These are phyloP conservation scores for Coemansia sp. DNA, from an alignment of 192 early-diverging fungal genomes.

Conservation along the genomic window DNA sequence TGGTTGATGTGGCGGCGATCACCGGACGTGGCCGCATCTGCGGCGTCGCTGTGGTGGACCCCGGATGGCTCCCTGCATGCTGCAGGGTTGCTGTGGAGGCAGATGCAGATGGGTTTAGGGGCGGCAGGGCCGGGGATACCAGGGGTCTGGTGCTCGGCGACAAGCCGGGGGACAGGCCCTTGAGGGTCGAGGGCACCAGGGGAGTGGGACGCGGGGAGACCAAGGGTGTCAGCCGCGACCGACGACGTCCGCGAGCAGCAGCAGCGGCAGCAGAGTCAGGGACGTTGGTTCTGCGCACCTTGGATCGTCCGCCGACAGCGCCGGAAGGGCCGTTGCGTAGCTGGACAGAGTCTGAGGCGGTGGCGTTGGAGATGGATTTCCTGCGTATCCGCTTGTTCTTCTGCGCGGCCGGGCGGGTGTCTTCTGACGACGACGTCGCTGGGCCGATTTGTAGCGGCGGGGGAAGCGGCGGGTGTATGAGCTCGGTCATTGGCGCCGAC, in stretches of 20 bases:
- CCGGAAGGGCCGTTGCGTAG: too few species aligned
- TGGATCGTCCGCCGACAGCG: too few species aligned
- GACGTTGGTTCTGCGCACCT: too few species aligned
- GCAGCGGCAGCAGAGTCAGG: too few species aligned
- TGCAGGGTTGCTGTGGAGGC: slow-evolving; percentile 2
- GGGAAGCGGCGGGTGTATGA: slow-evolving; percentile 39
- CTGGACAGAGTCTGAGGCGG: neutral
- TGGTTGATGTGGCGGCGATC: slow-evolving; percentile 36
- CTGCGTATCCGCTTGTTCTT: neutral
- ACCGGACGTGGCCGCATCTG: slow-evolving; percentile 15
- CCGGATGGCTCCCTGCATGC: neutral
- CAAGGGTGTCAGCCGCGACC: slow-evolving; percentile 22
- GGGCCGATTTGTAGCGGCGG: slow-evolving; percentile 42
- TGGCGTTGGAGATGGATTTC: neutral
- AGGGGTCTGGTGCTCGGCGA: neutral
- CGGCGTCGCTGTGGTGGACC: slow-evolving; percentile 19
- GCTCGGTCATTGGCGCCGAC: slow-evolving; percentile 39
- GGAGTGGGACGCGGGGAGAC: slow-evolving; percentile 41
- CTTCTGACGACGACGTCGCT: slow-evolving; percentile 12
- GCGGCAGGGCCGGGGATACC: slow-evolving; percentile 19
- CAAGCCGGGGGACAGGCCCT: neutral
- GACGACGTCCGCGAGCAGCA: slow-evolving; percentile 12
- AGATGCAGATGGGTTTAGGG: neutral
- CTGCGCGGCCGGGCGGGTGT: neutral
- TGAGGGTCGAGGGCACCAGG: slow-evolving; percentile 39